Base-by-base conservation (phyloP, 106 monocot genomes). In the Cymbidium sinense region DNA sequence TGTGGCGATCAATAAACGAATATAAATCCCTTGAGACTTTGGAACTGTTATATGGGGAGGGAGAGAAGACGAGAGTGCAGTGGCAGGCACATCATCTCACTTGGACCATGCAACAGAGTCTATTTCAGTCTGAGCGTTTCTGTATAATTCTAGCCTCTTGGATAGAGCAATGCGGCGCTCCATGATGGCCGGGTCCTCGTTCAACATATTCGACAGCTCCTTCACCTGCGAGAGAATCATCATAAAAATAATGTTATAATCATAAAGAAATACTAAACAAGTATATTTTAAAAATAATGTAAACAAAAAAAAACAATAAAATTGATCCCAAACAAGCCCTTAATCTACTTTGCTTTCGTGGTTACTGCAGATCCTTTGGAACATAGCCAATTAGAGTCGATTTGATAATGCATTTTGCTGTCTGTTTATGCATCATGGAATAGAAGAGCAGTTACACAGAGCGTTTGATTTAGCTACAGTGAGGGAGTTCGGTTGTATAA, bases 171-270 rank as follows among this genome's bases (percentile, higher is more conserved):
- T 34, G 75, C 98, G 87, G 1, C 90, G 89, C 74, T 99, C 94
- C 98, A 95, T 92, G 19, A 99, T 80, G 25, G 88, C 98, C 20
- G 98, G 98, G 70, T 99, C 98, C 73, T 99, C 98, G 74, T 94
- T 88, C 58, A 99, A 81, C 87, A 99, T 70, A 54, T 84, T 82
- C 21, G 86, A 80, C 77, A 99, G 75, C 72, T 90, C 87, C 84
- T 90, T 99, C 13, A 64, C 47, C 96, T 98, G 91, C 83, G 84
- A 39, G 21, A 72, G 36, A 72, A 21, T 37, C 36, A 5, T 37
- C 71, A 19, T 4, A 39, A 2, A 39, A 4, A 39, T 39, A 7
- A 7, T 39, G 37, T 4, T 4, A 39, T 3, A 4, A 7, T 39
- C 37, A 39, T 7, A 39, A 39, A 39, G n/a, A n/a, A n/a, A n/a